These are phyloP conservation scores for Castanea crenata DNA, from an alignment of 306 rosid species.

Conservation along the genomic window DNA sequence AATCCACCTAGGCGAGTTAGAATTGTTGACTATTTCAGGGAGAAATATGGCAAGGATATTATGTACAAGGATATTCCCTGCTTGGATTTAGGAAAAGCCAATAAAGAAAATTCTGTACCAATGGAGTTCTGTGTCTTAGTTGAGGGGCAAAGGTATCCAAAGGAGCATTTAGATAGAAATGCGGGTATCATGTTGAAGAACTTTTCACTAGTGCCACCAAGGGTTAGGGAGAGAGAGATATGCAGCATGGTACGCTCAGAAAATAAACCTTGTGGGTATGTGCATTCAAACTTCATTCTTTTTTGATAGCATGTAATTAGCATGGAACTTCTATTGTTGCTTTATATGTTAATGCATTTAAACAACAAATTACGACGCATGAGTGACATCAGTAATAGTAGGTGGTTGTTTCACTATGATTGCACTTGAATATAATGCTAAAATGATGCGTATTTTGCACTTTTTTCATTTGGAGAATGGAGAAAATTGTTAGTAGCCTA, in stretches of 20 bases:
- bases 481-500: neutral
- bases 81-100: conserved; percentile 61
- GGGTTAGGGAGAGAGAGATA: conserved; percentile 39
- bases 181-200: conserved; percentile 38
- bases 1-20: conserved; percentile 26
- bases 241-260: conserved; percentile 46
- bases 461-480: neutral
- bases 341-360: neutral
- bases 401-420: neutral
- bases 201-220: conserved; percentile 42
- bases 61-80: conserved; percentile 56
- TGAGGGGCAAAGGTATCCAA: conserved; percentile 70
- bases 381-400: neutral
- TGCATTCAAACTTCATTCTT: conserved; percentile 8
- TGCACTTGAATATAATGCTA: neutral
- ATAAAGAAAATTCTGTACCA: conserved; percentile 52
- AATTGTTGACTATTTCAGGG: conserved; percentile 51
- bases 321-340: conserved; percentile 8
- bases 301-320: neutral
- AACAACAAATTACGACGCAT: neutral
- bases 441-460: neutral
- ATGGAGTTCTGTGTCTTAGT: conserved; percentile 72
- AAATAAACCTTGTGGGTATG: conserved; percentile 76
- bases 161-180: conserved; percentile 40
- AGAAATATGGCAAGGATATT: conserved; percentile 50